A percentile compares a stretch with the other conserved stretches of the same genome.
phyloP scores from a whole-genome alignment of 805 yeast species.

The Suhomyces xylopsoci region DNA sequence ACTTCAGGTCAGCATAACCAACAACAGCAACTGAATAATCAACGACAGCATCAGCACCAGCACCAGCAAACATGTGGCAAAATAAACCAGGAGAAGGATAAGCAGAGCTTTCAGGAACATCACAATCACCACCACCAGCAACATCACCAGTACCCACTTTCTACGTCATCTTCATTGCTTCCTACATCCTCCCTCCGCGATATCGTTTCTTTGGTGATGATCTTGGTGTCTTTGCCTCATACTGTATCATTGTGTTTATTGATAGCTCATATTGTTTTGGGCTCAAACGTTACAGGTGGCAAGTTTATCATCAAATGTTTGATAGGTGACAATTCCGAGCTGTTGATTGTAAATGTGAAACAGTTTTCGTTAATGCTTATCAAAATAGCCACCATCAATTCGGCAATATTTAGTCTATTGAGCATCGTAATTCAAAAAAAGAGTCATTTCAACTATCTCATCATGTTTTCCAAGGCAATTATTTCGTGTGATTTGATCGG shows the following conservation, averaged over 20 bases:
- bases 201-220: constrained; percentile 12
- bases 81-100: background rate
- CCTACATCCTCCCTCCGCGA: constrained; percentile 12
- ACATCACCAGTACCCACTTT: constrained; percentile 7
- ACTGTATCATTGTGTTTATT: constrained; percentile 9
- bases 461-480: constrained; percentile 13
- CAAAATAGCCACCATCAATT: constrained; percentile 4
- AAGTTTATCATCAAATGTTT: constrained; percentile 10
- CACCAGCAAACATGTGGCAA: background rate
- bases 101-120: background rate
- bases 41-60: background rate
- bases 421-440: constrained; percentile 7
- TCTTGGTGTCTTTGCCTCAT: constrained; percentile 13
- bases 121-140: constrained; percentile 8
- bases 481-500: constrained; percentile 14
- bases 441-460: constrained; percentile 12
- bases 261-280: constrained; percentile 10
- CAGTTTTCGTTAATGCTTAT: background rate
- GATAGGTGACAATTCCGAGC: constrained; percentile 4
- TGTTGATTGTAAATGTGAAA: constrained; percentile 1
- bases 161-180: constrained; percentile 6
- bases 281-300: constrained; percentile 13
- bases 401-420: constrained; percentile 4
- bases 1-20: background rate
- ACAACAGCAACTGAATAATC: background rate